Evolutionary conservation across 371 early-diverging fungal genomes (phyloP).

Genomic region (Mortierella sp.): DNA sequence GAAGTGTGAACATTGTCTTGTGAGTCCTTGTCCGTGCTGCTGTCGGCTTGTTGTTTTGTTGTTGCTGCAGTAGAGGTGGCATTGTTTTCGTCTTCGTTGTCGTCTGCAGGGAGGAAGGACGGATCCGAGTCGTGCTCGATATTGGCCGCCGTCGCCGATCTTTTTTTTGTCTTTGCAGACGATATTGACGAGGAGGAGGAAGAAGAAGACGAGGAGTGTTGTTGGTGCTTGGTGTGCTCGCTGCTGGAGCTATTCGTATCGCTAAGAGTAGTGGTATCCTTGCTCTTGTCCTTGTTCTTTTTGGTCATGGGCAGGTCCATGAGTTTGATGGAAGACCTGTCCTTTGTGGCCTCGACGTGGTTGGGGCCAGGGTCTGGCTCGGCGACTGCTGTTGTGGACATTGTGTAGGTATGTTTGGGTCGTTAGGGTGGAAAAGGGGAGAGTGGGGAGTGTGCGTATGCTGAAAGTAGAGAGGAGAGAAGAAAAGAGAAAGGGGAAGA

Average conservation of each 20-base stretch:
- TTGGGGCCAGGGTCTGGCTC: conserved; percentile 20
- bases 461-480: neutral
- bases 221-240: neutral
- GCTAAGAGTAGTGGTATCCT: neutral
- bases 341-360: conserved; percentile 41
- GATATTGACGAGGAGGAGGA: neutral
- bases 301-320: conserved; percentile 51
- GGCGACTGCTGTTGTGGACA: conserved; percentile 11
- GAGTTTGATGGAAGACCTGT: conserved; percentile 54
- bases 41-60: neutral
- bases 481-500: neutral
- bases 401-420: neutral
- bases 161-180: conserved; percentile 6
- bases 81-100: neutral
- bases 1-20: neutral
- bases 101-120: conserved; percentile 21
- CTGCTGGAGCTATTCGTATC: neutral
- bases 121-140: conserved; percentile 35
- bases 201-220: conserved; percentile 2
- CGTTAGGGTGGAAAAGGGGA: neutral
- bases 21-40: neutral
- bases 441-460: neutral
- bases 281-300: conserved; percentile 21
- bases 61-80: conserved; percentile 12
- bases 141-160: neutral